phyloP scores from a whole-genome alignment of 495 filamentous ascomycete genomes.

The Xeromyces bisporus region DNA sequence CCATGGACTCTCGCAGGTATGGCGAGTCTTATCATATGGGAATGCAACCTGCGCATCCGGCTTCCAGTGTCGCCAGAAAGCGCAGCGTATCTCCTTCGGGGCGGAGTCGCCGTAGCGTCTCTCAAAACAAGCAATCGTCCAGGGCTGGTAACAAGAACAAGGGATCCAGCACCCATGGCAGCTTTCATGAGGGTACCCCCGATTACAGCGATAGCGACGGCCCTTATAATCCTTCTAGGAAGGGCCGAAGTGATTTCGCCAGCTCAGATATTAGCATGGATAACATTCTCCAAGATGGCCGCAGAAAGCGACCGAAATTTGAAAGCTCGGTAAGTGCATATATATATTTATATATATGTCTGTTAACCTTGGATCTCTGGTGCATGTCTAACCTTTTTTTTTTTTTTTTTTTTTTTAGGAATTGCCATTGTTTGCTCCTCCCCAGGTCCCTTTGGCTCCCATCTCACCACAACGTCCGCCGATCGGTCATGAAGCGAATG shows the following conservation, averaged over 20 bases:
- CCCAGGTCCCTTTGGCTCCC: constrained; percentile 82
- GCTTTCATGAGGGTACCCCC: constrained; percentile 46
- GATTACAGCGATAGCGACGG: constrained; percentile 71
- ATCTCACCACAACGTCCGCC: constrained; percentile 77
- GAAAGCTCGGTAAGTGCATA: constrained; percentile 71
- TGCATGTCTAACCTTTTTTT: constrained; percentile 1
- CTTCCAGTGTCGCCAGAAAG: constrained; percentile 48
- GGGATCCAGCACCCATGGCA: constrained; percentile 48
- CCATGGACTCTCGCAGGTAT: constrained; percentile 28
- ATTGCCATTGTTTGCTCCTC: constrained; percentile 84
- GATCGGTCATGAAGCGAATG: constrained; percentile 38
- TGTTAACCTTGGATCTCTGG: constrained; percentile 5
- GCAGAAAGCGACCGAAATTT: constrained; percentile 92
- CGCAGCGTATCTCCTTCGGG: constrained; percentile 74
- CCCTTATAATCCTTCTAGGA: constrained; percentile 53
- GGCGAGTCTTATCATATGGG: constrained; percentile 42
- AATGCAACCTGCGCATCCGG: constrained; percentile 33
- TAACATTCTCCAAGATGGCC: constrained; percentile 92
- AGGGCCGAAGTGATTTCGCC: constrained; percentile 61
- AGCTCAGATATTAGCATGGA: constrained; percentile 93
- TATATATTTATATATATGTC: no score
- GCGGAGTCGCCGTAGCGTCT: constrained; percentile 61
- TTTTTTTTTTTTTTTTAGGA: constrained; percentile 40
- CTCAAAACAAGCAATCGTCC: constrained; percentile 54
- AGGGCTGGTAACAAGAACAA: constrained; percentile 51